Conservation (phyloP, 805 yeast species). For the Starmerella bombi region DNA sequence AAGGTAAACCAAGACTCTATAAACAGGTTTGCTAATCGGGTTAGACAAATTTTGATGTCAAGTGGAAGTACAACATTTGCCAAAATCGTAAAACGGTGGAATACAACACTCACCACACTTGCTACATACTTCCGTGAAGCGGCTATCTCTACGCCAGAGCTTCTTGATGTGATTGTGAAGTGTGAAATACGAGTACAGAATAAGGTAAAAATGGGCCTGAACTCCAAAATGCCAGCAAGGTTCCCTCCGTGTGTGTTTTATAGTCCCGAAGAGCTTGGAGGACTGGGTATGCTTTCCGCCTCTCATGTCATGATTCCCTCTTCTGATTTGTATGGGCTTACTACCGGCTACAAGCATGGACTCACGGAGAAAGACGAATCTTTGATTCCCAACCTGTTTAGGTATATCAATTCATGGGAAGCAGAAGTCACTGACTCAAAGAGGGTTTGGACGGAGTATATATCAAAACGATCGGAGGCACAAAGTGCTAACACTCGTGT, state of each 20-base stretch:
- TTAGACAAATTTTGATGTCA: conserved; percentile 83
- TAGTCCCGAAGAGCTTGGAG: conserved; percentile 95
- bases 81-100: conserved; percentile 91
- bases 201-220: conserved; percentile 83
- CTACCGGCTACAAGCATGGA: conserved; percentile 87
- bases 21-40: conserved; percentile 64
- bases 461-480: conserved; percentile 79
- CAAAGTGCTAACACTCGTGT: conserved; percentile 69
- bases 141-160: conserved; percentile 61
- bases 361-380: conserved; percentile 53
- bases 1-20: conserved; percentile 75
- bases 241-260: conserved; percentile 98
- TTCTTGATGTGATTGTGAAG: conserved; percentile 72
- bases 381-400: conserved; percentile 80
- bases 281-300: conserved; percentile 94
- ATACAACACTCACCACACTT: conserved; percentile 72
- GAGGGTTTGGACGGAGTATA: conserved; percentile 96
- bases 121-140: conserved; percentile 92
- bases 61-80: conserved; percentile 94
- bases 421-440: conserved; percentile 88
- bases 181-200: conserved; percentile 90
- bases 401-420: conserved; percentile 94
- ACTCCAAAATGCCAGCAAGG: conserved; percentile 96
- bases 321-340: conserved; percentile 71
- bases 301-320: conserved; percentile 92